Evolutionary conservation across 495 filamentous ascomycete genomes (phyloP).

Genomic region (Gamarada debralockiae): DNA sequence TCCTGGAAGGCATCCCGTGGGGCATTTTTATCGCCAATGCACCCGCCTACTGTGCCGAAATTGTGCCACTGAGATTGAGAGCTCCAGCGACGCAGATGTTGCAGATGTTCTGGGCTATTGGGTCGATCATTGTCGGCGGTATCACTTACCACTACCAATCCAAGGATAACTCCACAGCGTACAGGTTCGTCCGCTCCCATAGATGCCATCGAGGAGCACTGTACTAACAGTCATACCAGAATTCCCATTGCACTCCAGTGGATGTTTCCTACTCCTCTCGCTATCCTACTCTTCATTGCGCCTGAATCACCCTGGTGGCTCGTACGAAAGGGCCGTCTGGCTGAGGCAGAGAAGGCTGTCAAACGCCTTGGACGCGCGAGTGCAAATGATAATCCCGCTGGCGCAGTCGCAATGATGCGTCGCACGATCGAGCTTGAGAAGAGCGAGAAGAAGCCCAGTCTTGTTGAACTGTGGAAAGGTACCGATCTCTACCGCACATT

Average conservation of each 20-base stretch:
- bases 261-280: slow-evolving; percentile 48
- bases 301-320: slow-evolving; percentile 48
- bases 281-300: slow-evolving; percentile 35
- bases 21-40: slow-evolving; percentile 56
- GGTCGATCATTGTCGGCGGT: slow-evolving; percentile 58
- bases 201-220: slow-evolving; percentile 1
- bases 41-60: slow-evolving; percentile 38
- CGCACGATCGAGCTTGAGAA: slow-evolving; percentile 60
- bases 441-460: slow-evolving; percentile 45
- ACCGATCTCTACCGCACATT: slow-evolving; percentile 51
- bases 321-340: slow-evolving; percentile 51
- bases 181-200: slow-evolving; percentile 31
- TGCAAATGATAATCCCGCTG: slow-evolving; percentile 35
- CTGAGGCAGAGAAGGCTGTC: slow-evolving; percentile 46
- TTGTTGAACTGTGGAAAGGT: slow-evolving; percentile 50
- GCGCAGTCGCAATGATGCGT: slow-evolving; percentile 48
- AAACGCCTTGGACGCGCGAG: slow-evolving; percentile 40
- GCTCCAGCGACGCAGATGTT: slow-evolving; percentile 15
- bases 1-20: slow-evolving; percentile 69
- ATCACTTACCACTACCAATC: slow-evolving; percentile 34
- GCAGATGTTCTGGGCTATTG: slow-evolving; percentile 70
- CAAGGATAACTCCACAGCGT: slow-evolving; percentile 1
- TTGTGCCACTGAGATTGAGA: slow-evolving; percentile 12
- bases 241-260: slow-evolving; percentile 54
- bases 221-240: slow-evolving; percentile 38